phyloP scores from a whole-genome alignment of 2,329 filamentous ascomycete genomes.

The Cyclaneusma minus region DNA sequence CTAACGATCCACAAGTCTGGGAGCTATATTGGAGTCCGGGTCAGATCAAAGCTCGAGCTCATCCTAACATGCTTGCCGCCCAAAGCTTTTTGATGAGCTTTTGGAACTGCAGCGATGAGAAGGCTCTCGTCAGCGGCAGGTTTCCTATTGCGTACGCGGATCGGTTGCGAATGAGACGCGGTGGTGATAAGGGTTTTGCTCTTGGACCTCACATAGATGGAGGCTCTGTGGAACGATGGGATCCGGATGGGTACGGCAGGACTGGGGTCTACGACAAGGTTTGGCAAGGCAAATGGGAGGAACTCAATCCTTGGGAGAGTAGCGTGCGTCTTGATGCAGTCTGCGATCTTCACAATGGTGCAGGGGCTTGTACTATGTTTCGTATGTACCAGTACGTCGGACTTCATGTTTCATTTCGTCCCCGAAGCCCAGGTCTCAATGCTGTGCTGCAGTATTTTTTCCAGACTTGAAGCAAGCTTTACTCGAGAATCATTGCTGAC shows the following conservation, averaged over 20 bases:
- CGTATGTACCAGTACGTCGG: slow-evolving; percentile 80
- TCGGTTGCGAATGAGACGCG: slow-evolving; percentile 45
- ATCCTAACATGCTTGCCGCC: slow-evolving; percentile 44
- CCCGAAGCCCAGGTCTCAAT: no score
- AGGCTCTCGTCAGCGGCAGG: slow-evolving; percentile 28
- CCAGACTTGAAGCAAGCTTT: no score
- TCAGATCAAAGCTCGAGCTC: slow-evolving; percentile 51
- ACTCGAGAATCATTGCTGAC: no score
- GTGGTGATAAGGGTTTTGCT: slow-evolving; percentile 55
- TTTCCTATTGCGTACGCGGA: slow-evolving; percentile 56
- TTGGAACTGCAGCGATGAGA: slow-evolving; percentile 34
- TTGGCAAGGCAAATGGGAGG: slow-evolving; percentile 62
- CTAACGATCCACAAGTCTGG: slow-evolving; percentile 52
- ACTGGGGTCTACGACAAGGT: slow-evolving; percentile 59
- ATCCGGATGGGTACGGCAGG: slow-evolving; percentile 48
- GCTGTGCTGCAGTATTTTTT: no score
- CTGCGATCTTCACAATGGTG: slow-evolving; percentile 64
- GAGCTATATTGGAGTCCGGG: slow-evolving; percentile 62
- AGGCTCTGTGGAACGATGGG: slow-evolving; percentile 63
- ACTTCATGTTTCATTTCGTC: no score
- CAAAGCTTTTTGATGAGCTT: slow-evolving; percentile 44
- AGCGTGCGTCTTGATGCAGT: slow-evolving; percentile 50
- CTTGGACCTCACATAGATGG: slow-evolving; percentile 62
- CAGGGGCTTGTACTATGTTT: slow-evolving; percentile 73
- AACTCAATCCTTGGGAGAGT: slow-evolving; percentile 71